These are phyloP conservation scores for Phoma herbarum DNA, from an alignment of 2,329 filamentous ascomycete species.

Conservation along the genomic window DNA sequence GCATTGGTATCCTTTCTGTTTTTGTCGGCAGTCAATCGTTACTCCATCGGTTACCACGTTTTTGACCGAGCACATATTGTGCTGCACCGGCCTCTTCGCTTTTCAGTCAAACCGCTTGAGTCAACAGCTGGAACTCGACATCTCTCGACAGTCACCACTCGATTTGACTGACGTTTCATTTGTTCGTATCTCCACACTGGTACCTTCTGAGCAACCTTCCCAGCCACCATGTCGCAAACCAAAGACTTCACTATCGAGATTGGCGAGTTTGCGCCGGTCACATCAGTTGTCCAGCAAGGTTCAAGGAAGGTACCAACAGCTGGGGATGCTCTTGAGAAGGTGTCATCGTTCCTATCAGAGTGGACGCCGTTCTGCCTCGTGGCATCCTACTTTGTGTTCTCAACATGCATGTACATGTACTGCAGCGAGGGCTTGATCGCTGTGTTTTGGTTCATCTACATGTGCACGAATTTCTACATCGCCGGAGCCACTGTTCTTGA, in stretches of 20 bases:
- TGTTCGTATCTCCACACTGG: background rate
- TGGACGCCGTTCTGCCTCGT: constrained; percentile 56
- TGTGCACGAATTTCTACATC: constrained; percentile 57
- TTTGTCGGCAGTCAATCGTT: constrained; percentile 1
- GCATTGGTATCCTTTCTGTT: background rate
- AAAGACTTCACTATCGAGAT: constrained; percentile 42
- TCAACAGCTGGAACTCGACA: background rate
- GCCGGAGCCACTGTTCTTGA: constrained; percentile 55
- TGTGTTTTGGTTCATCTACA: constrained; percentile 57
- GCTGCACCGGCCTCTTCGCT: constrained; percentile 5
- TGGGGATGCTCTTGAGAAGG: constrained; percentile 17
- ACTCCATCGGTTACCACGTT: background rate
- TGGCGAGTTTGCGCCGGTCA: constrained; percentile 28
- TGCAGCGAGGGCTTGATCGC: constrained; percentile 48
- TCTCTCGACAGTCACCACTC: constrained; percentile 34
- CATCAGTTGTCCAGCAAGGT: constrained; percentile 17
- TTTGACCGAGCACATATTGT: constrained; percentile 6
- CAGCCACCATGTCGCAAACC: constrained; percentile 34
- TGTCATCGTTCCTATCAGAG: constrained; percentile 47
- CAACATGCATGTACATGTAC: constrained; percentile 54
- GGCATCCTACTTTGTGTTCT: constrained; percentile 54
- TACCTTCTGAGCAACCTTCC: background rate
- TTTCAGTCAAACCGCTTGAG: background rate
- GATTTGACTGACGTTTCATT: constrained; percentile 27
- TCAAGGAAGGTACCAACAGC: constrained; percentile 13